Conservation (phyloP, 495 filamentous ascomycete species). For the Cryomyces minteri region DNA sequence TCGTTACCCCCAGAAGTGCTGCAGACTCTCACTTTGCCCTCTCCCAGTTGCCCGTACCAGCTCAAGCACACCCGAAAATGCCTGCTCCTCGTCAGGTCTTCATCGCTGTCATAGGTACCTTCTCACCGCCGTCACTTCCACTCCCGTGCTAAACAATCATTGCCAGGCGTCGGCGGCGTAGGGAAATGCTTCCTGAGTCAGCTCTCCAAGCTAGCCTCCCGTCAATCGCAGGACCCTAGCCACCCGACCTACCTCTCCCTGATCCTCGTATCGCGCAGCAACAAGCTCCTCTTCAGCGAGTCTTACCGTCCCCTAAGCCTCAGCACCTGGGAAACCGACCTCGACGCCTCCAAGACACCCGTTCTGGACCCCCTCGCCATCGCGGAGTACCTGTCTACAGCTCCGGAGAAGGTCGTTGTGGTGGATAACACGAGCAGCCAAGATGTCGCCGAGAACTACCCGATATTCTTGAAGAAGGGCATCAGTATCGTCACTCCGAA, state of each 20-base stretch:
- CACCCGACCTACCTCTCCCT: conserved; percentile 43
- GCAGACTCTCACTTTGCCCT: neutral
- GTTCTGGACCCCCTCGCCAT: conserved; percentile 45
- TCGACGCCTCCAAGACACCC: conserved; percentile 36
- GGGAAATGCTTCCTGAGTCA: conserved; percentile 81
- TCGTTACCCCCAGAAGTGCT: too few species aligned
- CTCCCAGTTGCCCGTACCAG: neutral
- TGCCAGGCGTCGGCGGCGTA: conserved; percentile 73
- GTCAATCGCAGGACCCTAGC: conserved; percentile 30
- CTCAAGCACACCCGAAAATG: conserved; percentile 6
- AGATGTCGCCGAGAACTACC: conserved; percentile 60
- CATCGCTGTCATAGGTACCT: conserved; percentile 25
- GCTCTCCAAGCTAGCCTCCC: conserved; percentile 34
- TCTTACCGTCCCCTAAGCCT: conserved; percentile 29
- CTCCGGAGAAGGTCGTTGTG: conserved; percentile 55
- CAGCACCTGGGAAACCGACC: conserved; percentile 13
- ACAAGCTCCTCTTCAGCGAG: conserved; percentile 49
- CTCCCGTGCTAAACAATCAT: conserved; percentile 2
- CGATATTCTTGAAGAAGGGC: conserved; percentile 53
- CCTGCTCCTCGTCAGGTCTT: conserved; percentile 14
- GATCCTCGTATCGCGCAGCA: conserved; percentile 63
- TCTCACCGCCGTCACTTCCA: neutral
- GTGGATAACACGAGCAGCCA: conserved; percentile 90
- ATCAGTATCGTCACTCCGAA: conserved; percentile 89
- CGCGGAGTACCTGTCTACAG: conserved; percentile 46